Percentiles rank a stretch among this genome's conserved stretches.
Conservation (phyloP, 2,329 filamentous ascomycete species). For the Fusarium avenaceum region DNA sequence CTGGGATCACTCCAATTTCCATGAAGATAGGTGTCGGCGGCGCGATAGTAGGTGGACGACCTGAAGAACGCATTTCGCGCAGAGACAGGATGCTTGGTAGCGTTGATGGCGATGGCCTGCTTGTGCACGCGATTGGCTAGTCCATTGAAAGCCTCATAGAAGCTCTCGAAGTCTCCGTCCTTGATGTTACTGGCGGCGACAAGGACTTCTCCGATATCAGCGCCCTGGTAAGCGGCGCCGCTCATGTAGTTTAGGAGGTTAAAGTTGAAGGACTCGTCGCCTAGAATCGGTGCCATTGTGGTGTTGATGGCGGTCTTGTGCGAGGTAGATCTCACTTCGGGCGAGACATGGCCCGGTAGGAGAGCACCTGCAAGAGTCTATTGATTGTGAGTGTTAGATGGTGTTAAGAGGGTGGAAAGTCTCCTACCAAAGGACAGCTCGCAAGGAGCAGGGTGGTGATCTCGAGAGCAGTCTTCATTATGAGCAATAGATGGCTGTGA, state of each 20-base stretch:
- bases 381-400: background rate
- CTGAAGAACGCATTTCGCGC: constrained; percentile 52
- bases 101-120: constrained; percentile 37
- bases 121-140: constrained; percentile 46
- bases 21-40: constrained; percentile 59
- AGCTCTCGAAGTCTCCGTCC: constrained; percentile 46
- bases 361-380: background rate
- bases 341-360: background rate
- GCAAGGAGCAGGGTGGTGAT: background rate
- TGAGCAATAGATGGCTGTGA: background rate
- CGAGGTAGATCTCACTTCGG: background rate
- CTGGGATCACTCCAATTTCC: constrained; percentile 58
- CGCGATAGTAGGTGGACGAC: constrained; percentile 59
- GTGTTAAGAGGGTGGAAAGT: background rate
- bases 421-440: background rate
- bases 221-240: constrained; percentile 8
- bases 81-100: constrained; percentile 44
- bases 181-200: constrained; percentile 48
- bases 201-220: constrained; percentile 53
- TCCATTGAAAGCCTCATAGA: constrained; percentile 37
- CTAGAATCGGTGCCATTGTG: constrained; percentile 12
- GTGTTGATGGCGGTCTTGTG: constrained; percentile 2
- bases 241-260: constrained; percentile 4
- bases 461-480: background rate
- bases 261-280: constrained; percentile 22